Evolutionary conservation across 345 rosid genomes (phyloP).

Genomic region (Atalantia buxifolia): DNA sequence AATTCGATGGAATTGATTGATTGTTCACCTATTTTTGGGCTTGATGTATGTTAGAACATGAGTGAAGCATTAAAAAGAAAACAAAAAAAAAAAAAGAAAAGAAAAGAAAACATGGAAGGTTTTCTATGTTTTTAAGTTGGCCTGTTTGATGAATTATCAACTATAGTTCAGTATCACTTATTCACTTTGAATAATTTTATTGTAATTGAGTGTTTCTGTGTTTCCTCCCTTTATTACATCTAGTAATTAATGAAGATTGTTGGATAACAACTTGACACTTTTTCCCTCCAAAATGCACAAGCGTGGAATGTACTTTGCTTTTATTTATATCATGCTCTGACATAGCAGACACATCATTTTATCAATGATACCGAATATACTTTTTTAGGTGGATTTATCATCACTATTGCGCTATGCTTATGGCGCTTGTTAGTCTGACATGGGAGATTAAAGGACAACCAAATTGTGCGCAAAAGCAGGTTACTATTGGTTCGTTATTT

Average conservation of each 20-base stretch:
- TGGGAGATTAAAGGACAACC: conserved; percentile 99
- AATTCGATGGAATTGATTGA: too few species aligned
- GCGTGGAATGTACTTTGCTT: background rate
- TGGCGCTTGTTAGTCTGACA: conserved; percentile 98
- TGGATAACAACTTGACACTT: background rate
- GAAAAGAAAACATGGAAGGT: background rate
- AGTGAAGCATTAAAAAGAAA: background rate
- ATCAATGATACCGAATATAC: conserved; percentile 13
- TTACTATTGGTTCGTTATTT: conserved; percentile 22
- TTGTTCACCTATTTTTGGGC: background rate
- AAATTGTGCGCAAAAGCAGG: conserved; percentile 93
- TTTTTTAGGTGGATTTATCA: conserved; percentile 95
- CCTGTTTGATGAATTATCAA: background rate
- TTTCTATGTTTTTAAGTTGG: background rate
- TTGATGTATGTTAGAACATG: background rate
- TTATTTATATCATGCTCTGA: conserved; percentile 1
- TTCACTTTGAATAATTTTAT: background rate
- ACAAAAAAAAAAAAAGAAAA: background rate
- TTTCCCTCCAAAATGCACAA: background rate
- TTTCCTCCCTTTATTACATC: background rate
- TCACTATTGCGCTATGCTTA: conserved; percentile 93
- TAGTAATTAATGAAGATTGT: background rate
- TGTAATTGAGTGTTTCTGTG: background rate
- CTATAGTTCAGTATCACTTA: background rate
- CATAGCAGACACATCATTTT: background rate